Evolutionary conservation across 306 rosid genomes (phyloP).

Genomic region (Vigna mungo): DNA sequence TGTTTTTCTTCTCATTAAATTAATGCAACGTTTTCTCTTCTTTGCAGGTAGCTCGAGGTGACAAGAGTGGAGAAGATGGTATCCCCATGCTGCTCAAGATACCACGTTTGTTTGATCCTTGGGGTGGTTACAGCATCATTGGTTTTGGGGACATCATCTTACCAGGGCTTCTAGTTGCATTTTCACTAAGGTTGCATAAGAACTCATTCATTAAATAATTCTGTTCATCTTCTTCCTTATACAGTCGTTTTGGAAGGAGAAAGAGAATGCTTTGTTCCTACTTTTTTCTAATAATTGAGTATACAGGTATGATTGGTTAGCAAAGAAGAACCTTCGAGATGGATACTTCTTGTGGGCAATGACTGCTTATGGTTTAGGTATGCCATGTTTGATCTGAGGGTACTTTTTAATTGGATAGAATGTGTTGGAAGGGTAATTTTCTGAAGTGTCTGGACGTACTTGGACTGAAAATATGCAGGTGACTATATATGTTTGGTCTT

Average conservation of each 20-base stretch:
- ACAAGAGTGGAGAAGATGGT: conserved; percentile 92
- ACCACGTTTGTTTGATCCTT: conserved; percentile 97
- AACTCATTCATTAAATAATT: conserved; percentile 20
- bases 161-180: conserved; percentile 93
- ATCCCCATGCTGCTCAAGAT: conserved; percentile 97
- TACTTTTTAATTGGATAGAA: conserved; percentile 10
- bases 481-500: conserved; percentile 2
- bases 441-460: conserved; percentile 20
- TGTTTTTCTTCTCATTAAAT: conserved; percentile 9
- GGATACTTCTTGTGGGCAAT: conserved; percentile 97
- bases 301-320: conserved; percentile 89
- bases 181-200: conserved; percentile 76
- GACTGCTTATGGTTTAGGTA: conserved; percentile 97
- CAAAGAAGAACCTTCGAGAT: conserved; percentile 69
- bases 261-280: conserved; percentile 26
- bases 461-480: not conserved
- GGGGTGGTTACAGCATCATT: conserved; percentile 99
- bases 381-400: conserved; percentile 40
- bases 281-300: conserved; percentile 35
- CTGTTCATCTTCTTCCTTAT: conserved; percentile 21
- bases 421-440: conserved; percentile 4
- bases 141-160: conserved; percentile 98
- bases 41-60: conserved; percentile 94
- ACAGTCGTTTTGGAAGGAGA: not conserved
- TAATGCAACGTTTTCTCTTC: conserved; percentile 28